Base-by-base conservation (phyloP, 208 protist species). In the Crithidia brevicula region DNA sequence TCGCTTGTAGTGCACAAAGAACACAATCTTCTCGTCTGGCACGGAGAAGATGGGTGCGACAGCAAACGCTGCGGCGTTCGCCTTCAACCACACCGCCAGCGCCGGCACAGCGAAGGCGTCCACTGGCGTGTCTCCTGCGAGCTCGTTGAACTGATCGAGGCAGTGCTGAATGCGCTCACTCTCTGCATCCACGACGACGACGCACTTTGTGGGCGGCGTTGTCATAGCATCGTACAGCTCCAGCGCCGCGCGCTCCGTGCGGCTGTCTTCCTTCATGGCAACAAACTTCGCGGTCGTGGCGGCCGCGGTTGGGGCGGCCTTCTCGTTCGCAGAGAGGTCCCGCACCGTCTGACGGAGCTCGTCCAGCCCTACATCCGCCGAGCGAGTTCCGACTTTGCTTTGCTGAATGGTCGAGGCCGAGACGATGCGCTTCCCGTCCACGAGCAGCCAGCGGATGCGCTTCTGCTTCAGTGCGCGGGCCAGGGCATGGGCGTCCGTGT, bases 21-120 rank as follows among this genome's bases (percentile, higher is more conserved):
- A 86, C 11, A 77, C 65, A 9, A 91, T 86, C 67, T 53, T 50
- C 20, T 38, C 56, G 16, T 46, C 74, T 4, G 50, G 31, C 7
- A 47, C 51, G 13, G 82, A 86, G 66, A 78, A 88, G 18, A 92
- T 70, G 34, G 86, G 81, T 22, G 82, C 50, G 16, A 89, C 43
- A 8, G 36, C 59, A 40, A 71, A 60, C 10, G 28, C 60, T 16
- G 73, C 71, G 33, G 70, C 79, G 52, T 82, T 81, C 1, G 54
- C 76, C 16, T 66, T 74, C 8, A 88, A 1, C 87, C 82, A 92
- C 34, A 75, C 31, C 10, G 72, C 65, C 30, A 92, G 65, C 18
- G 59, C 28, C 22, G 61, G 65, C 23, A 65, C 50, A 10, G 53
- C 56, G 16, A 49, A 49, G 6, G 59, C 23, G 7, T 82, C 72